Evolutionary conservation across 164 flowering plant genomes (phyloP).

Genomic region (Vitis riparia): DNA sequence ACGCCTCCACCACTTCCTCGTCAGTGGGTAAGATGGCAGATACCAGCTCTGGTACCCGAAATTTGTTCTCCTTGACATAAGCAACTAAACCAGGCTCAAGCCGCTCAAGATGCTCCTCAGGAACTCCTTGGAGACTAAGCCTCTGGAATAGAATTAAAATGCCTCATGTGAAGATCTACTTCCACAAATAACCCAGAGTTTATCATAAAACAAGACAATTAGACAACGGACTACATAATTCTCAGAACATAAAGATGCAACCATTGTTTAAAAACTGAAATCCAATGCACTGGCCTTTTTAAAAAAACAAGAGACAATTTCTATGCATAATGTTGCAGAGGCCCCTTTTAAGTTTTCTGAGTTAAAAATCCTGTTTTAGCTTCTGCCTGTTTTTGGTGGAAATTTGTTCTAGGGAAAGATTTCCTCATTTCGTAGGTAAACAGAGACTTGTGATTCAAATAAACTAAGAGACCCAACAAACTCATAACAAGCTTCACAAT

Average conservation of each 20-base stretch:
- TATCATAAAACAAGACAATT: neutral
- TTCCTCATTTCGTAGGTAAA: too few species aligned
- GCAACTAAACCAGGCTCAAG: slow-evolving; percentile 52
- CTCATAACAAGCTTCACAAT: too few species aligned
- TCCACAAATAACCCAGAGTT: neutral
- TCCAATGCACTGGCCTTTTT: too few species aligned
- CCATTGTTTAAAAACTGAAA: too few species aligned
- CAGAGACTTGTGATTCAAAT: too few species aligned
- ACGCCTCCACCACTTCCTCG: slow-evolving; percentile 40
- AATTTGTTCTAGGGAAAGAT: too few species aligned
- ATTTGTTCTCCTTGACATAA: slow-evolving; percentile 45
- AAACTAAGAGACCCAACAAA: too few species aligned
- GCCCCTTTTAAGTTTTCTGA: too few species aligned
- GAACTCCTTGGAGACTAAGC: slow-evolving; percentile 62
- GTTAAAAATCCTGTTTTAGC: too few species aligned
- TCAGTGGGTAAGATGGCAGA: slow-evolving; percentile 63
- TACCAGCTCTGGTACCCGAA: slow-evolving; percentile 42
- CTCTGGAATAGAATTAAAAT: slow-evolving; percentile 43
- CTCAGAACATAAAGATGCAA: neutral
- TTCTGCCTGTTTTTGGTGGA: too few species aligned
- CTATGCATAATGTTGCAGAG: too few species aligned
- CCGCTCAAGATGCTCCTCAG: slow-evolving; percentile 35
- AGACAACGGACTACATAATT: neutral
- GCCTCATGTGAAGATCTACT: neutral
- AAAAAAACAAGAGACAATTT: too few species aligned